A percentile compares a stretch with the other conserved stretches of the same genome.
Evolutionary conservation across 2,329 filamentous ascomycete genomes (phyloP).

Genomic region (Fusarium sulawesiense): DNA sequence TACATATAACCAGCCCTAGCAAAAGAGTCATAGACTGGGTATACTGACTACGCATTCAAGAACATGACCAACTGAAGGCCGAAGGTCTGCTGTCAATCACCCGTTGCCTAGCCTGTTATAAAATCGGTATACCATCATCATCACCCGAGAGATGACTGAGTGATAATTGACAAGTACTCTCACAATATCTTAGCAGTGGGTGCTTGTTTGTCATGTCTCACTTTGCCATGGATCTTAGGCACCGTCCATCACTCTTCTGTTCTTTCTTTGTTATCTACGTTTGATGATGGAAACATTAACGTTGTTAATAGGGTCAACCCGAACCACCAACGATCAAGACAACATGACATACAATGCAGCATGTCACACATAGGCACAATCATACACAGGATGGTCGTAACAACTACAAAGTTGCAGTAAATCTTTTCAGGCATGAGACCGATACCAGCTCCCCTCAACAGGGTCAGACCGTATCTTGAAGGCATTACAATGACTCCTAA

Average conservation of each 20-base stretch:
- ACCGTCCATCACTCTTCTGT: neutral
- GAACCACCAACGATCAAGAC: neutral
- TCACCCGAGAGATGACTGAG: neutral
- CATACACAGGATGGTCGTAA: neutral
- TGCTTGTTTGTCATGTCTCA: neutral
- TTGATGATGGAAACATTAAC: neutral
- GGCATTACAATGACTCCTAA: neutral
- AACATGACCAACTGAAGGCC: neutral
- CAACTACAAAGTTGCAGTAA: neutral
- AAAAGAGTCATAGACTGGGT: constrained; percentile 3
- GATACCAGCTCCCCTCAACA: too few relatives aligned
- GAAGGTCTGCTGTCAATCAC: neutral
- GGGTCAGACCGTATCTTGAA: neutral
- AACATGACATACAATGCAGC: neutral
- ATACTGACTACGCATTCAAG: neutral
- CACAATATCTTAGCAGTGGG: neutral
- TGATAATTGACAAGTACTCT: neutral
- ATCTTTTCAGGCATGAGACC: neutral
- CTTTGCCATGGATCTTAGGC: neutral
- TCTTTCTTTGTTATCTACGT: neutral
- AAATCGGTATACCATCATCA: neutral
- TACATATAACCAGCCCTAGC: neutral
- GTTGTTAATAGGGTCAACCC: neutral
- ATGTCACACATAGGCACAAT: neutral
- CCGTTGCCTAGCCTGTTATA: constrained; percentile 6